Evolutionary conservation across 305 asterid species (phyloP).

Genomic region (Stenogyne calaminthoides): DNA sequence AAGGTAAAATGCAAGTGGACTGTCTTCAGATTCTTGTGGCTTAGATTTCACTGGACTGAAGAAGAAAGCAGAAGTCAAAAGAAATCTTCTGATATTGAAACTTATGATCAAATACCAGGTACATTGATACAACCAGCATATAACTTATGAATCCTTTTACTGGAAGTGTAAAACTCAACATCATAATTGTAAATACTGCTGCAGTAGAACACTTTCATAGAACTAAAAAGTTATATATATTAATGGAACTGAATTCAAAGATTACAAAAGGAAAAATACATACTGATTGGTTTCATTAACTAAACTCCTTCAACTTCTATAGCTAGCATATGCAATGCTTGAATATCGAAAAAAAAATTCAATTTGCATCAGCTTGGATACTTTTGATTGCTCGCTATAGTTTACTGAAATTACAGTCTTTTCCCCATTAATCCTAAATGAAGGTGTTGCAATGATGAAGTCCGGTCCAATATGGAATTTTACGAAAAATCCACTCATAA

Average conservation of each 20-base stretch:
- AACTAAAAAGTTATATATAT: neutral
- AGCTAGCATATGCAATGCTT: neutral
- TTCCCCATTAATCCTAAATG: neutral
- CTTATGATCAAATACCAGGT: slow-evolving; percentile 5
- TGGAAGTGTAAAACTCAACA: neutral
- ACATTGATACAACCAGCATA: neutral
- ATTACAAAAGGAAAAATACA: neutral
- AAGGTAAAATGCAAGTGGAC: slow-evolving; percentile 54
- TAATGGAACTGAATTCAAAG: neutral
- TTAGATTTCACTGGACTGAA: slow-evolving; percentile 60
- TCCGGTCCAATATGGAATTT: neutral
- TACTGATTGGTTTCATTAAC: neutral
- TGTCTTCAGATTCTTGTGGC: slow-evolving; percentile 53
- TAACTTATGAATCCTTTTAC: neutral
- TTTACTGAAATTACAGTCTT: neutral
- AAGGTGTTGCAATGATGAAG: neutral
- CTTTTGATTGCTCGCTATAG: neutral
- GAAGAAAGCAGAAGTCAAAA: slow-evolving; percentile 22
- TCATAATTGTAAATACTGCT: neutral
- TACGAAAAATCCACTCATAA: neutral
- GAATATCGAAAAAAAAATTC: neutral
- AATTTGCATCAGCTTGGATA: neutral
- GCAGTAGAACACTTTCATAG: slow-evolving; percentile 1
- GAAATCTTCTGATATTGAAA: neutral
- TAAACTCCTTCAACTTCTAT: slow-evolving; percentile 3